phyloP scores from a whole-genome alignment of 441 rosid species.

The Euphorbia schlechtendalii region DNA sequence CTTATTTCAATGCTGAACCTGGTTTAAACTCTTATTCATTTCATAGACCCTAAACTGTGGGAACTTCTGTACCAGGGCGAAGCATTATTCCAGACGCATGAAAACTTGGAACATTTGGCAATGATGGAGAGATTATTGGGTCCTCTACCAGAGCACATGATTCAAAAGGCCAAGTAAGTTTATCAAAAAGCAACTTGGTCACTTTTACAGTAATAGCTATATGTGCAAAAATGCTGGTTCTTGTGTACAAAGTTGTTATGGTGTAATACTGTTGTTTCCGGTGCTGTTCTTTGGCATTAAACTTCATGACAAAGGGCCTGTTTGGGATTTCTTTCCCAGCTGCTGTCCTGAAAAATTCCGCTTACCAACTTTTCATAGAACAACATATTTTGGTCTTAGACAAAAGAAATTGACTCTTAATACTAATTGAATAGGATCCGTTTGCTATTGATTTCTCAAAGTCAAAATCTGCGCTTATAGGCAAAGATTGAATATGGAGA shows the following conservation, averaged over 20 bases:
- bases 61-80: slow-evolving; percentile 44
- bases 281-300: not conserved
- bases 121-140: slow-evolving; percentile 94
- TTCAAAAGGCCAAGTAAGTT: slow-evolving; percentile 52
- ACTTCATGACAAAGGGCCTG: not conserved
- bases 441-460: no score
- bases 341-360: no score
- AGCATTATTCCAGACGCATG: slow-evolving; percentile 80
- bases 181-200: not conserved
- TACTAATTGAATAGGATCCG: no score
- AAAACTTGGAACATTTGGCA: slow-evolving; percentile 78
- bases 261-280: not conserved
- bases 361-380: no score
- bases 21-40: not conserved
- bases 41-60: not conserved
- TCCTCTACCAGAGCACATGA: slow-evolving; percentile 69
- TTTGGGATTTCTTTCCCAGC: no score
- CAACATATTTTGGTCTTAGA: no score
- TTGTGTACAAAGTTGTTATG: not conserved
- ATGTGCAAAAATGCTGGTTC: not conserved
- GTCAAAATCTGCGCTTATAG: no score
- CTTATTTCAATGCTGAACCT: not conserved
- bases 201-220: not conserved
- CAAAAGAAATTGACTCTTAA: no score
- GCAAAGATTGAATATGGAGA: no score